A percentile compares a stretch with the other conserved stretches of the same genome.
Conservation (phyloP, 2,329 filamentous ascomycete genomes). For the Pseudopithomyces chartarum region DNA sequence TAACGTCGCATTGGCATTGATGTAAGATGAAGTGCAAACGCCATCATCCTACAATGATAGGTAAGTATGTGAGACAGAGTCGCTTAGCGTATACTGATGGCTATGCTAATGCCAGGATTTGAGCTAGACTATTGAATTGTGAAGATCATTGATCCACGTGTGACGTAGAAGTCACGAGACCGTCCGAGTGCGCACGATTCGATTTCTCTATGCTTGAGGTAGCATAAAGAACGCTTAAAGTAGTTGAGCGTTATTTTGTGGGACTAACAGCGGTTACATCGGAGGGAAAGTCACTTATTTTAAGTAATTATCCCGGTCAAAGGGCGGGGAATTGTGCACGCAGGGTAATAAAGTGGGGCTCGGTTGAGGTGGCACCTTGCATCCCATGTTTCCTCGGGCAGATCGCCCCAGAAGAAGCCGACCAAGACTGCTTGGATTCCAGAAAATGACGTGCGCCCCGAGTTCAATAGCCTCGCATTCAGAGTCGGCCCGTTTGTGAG, state of each 20-base stretch:
- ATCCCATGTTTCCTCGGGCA: not conserved
- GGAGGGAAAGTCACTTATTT: not conserved
- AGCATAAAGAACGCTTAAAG: not conserved
- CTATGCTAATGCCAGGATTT: not conserved
- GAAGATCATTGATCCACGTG: not conserved
- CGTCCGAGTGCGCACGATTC: not conserved
- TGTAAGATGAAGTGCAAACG: too few relatives aligned
- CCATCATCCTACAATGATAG: too few relatives aligned
- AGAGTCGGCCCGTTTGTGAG: not conserved
- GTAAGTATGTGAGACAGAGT: too few relatives aligned
- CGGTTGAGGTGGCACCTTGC: not conserved
- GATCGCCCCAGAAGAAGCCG: slow-evolving; percentile 1
- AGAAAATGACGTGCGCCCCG: not conserved
- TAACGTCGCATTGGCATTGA: too few relatives aligned
- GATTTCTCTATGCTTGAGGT: not conserved
- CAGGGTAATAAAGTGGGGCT: not conserved
- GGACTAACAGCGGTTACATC: not conserved
- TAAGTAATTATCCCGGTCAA: not conserved
- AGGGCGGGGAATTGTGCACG: not conserved
- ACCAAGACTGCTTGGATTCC: not conserved
- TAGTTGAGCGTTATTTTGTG: not conserved
- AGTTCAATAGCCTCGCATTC: not conserved
- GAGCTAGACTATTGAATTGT: not conserved
- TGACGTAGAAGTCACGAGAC: not conserved
- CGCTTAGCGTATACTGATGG: too few relatives aligned